Evolutionary conservation across 352 stramenopile species (phyloP).

Genomic region (Globisporangium irregulare): DNA sequence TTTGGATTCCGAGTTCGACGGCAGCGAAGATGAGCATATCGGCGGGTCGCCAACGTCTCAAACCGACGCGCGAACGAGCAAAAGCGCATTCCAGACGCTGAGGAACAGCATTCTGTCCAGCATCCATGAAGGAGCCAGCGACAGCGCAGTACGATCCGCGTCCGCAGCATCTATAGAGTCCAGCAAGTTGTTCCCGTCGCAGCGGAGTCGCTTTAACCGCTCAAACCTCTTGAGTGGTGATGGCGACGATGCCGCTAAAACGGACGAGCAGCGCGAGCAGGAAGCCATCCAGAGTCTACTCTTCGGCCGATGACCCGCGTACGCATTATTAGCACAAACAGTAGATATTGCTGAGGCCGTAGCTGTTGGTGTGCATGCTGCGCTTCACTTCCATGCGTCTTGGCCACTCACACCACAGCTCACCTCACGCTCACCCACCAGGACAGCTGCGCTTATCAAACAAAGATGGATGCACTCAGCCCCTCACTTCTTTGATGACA

Average conservation of each 20-base stretch:
- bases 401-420: background rate
- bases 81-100: constrained; percentile 15
- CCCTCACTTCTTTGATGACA: background rate
- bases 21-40: background rate
- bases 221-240: constrained; percentile 7
- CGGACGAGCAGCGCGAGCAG: constrained; percentile 52
- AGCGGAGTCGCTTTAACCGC: background rate
- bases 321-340: no score
- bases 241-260: constrained; percentile 26
- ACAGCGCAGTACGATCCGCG: background rate
- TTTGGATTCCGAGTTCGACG: background rate
- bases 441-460: background rate
- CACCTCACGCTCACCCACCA: background rate
- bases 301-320: constrained; percentile 24
- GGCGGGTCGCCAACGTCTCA: background rate
- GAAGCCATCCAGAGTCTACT: constrained; percentile 57
- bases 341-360: no score
- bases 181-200: background rate
- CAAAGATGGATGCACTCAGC: background rate
- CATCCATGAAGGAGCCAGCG: constrained; percentile 10
- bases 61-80: background rate
- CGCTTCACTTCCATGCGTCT: background rate
- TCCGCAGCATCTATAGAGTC: background rate
- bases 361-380: background rate
- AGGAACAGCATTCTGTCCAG: constrained; percentile 20